phyloP scores from a whole-genome alignment of 2,329 filamentous ascomycete species.

The Aspergillus versicolor region DNA sequence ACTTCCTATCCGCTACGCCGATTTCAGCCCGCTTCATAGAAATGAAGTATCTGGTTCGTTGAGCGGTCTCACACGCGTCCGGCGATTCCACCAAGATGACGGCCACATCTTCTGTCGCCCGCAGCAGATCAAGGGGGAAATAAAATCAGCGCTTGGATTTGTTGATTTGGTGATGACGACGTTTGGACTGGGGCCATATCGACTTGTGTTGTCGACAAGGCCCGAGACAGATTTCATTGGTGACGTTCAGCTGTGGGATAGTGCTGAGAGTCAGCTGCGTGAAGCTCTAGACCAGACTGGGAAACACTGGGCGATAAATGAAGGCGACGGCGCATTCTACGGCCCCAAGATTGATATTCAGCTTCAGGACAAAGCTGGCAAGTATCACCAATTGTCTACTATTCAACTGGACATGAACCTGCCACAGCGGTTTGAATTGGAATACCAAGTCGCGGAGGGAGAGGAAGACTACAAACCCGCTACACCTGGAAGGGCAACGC shows the following conservation, averaged over 20 bases:
- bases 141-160: conserved; percentile 71
- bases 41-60: conserved; percentile 82
- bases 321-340: conserved; percentile 86
- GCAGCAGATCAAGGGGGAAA: conserved; percentile 71
- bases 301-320: conserved; percentile 70
- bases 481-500: conserved; percentile 60
- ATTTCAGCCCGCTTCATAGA: conserved; percentile 82
- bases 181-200: conserved; percentile 69
- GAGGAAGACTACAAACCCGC: conserved; percentile 41
- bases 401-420: conserved; percentile 90
- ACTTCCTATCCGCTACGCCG: conserved; percentile 78
- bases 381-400: conserved; percentile 85
- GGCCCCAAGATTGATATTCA: conserved; percentile 91
- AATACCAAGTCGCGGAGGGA: conserved; percentile 60
- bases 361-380: conserved; percentile 74
- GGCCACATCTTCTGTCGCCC: conserved; percentile 87
- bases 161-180: conserved; percentile 70
- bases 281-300: conserved; percentile 63
- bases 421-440: conserved; percentile 74
- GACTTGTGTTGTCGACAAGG: conserved; percentile 74
- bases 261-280: conserved; percentile 66
- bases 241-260: conserved; percentile 65
- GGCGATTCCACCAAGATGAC: conserved; percentile 87
- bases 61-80: conserved; percentile 77
- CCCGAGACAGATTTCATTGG: conserved; percentile 78